Evolutionary conservation across 257 asterid species (phyloP).

Genomic region (Fraxinus anomala): DNA sequence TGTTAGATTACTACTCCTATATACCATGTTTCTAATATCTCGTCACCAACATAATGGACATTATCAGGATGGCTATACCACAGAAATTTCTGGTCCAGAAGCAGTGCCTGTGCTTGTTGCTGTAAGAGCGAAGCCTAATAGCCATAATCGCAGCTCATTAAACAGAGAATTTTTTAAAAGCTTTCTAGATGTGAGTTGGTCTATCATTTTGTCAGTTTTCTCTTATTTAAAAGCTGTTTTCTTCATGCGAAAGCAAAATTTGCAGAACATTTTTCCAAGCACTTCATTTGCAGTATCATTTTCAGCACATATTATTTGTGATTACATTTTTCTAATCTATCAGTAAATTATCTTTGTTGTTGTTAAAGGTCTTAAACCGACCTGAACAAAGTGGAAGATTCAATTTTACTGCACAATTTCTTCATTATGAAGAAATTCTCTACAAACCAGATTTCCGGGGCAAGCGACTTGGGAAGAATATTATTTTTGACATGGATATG

Average conservation of each 20-base stretch:
- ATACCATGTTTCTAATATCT: not conserved
- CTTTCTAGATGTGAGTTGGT: conserved; percentile 67
- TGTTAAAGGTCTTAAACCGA: conserved; percentile 63
- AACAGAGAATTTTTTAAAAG: conserved; percentile 57
- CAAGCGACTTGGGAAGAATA: conserved; percentile 53
- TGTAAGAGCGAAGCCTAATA: conserved; percentile 70
- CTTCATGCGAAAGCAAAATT: not conserved
- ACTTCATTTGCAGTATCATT: not conserved
- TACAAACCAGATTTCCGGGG: conserved; percentile 57
- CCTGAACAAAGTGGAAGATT: conserved; percentile 58
- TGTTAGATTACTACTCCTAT: not conserved
- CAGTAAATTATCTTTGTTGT: not conserved
- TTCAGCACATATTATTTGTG: not conserved
- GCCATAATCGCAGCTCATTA: conserved; percentile 38
- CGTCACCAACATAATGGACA: not conserved
- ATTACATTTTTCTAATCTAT: not conserved
- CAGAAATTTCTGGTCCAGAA: conserved; percentile 46
- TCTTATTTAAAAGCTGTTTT: not conserved
- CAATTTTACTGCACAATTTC: conserved; percentile 65
- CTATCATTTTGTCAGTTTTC: not conserved
- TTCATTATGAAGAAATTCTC: conserved; percentile 48
- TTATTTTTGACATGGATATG: conserved; percentile 93
- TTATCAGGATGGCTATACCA: conserved; percentile 75
- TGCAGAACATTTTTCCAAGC: not conserved
- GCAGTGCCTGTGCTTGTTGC: conserved; percentile 78